Conservation (phyloP, 2,329 filamentous ascomycete species). For the Westerdykella aurantiaca region DNA sequence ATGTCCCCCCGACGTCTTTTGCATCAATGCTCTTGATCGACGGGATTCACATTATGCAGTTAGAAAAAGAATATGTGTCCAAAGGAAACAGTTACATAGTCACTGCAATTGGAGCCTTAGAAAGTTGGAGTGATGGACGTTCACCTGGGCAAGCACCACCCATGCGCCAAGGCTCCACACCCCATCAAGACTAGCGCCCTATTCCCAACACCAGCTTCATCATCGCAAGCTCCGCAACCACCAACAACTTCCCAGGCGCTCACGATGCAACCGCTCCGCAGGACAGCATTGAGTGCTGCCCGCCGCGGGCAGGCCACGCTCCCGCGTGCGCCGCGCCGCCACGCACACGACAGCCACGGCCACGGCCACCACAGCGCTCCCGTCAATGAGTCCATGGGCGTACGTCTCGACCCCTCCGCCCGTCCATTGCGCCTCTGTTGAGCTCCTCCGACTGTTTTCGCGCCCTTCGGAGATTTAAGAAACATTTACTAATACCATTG, state of each 20-base stretch:
- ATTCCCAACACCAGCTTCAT: conserved; percentile 4
- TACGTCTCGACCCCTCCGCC: conserved; percentile 33
- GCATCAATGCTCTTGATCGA: too few relatives aligned
- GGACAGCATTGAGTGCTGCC: conserved; percentile 40
- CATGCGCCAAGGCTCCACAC: too few relatives aligned
- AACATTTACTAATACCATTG: conserved; percentile 18
- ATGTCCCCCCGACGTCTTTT: too few relatives aligned
- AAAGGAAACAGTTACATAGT: too few relatives aligned
- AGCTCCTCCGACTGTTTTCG: not conserved
- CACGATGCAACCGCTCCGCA: conserved; percentile 43
- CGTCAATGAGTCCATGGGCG: conserved; percentile 47
- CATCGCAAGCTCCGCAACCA: conserved; percentile 17
- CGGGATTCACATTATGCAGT: too few relatives aligned
- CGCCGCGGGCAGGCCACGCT: conserved; percentile 33
- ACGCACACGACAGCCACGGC: conserved; percentile 34
- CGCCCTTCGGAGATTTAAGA: not conserved
- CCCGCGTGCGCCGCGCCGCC: conserved; percentile 39
- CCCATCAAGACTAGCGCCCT: too few relatives aligned
- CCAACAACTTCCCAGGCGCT: conserved; percentile 18
- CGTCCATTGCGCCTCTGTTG: conserved; percentile 6
- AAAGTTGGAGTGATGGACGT: too few relatives aligned
- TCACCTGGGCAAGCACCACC: too few relatives aligned
- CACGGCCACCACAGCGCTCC: conserved; percentile 34
- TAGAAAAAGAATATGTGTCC: too few relatives aligned
- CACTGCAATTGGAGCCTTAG: too few relatives aligned